Evolutionary conservation across 768 basidiomycete genomes (phyloP).

Genomic region (Holtermanniella nyarrowii): DNA sequence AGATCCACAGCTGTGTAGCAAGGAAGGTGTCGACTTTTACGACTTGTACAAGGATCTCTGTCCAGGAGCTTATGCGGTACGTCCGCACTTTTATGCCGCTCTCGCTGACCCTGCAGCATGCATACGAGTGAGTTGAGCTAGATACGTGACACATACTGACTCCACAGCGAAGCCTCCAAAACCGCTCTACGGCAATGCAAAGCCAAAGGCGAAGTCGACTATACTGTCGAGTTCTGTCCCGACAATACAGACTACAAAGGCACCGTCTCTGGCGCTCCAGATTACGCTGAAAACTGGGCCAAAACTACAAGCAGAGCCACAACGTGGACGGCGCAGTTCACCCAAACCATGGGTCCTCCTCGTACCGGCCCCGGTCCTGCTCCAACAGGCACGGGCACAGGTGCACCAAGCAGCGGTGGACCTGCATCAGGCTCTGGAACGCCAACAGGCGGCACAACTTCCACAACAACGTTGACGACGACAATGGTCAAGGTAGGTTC

Average conservation of each 20-base stretch:
- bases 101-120: slow-evolving; percentile 7
- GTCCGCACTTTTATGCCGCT: not conserved
- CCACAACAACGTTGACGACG: not conserved
- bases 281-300: slow-evolving; percentile 10
- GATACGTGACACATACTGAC: not conserved
- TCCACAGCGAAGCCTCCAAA: slow-evolving; percentile 11
- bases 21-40: slow-evolving; percentile 20
- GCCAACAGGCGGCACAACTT: not conserved
- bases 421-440: not conserved
- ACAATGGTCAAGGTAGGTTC: not conserved
- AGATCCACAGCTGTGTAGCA: slow-evolving; percentile 10
- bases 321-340: not conserved
- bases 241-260: slow-evolving; percentile 13
- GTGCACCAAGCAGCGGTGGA: no score
- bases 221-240: slow-evolving; percentile 19
- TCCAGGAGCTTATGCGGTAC: slow-evolving; percentile 15
- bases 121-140: slow-evolving; percentile 16
- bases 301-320: slow-evolving; percentile 9
- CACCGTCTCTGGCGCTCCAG: not conserved
- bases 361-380: no score
- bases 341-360: not conserved
- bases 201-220: slow-evolving; percentile 5
- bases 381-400: no score
- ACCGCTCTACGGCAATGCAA: slow-evolving; percentile 13
- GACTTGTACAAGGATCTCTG: slow-evolving; percentile 21